Base-by-base conservation (phyloP, 2,329 filamentous ascomycete species). In the Beauveria brongniartii region DNA sequence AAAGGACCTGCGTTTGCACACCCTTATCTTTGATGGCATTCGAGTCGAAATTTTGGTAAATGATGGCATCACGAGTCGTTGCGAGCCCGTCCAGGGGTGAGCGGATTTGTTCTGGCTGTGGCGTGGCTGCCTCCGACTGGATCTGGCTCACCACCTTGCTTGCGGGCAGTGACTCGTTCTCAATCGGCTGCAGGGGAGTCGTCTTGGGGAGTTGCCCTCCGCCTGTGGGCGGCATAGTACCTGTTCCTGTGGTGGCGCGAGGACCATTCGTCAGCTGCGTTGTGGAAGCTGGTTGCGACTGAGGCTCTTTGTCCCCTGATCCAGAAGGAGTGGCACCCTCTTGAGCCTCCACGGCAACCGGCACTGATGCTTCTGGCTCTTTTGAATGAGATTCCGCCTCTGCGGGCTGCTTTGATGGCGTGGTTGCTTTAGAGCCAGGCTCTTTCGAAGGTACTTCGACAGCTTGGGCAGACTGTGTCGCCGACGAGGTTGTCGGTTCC, bases 11-110 rank as follows among this genome's bases (percentile, higher is more conserved):
- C 14, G 80, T 84, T 70, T 86, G 83, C 5, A 83, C 74, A 50
- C 77, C 73, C 67, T 81, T 82, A 64, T 85, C 82, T 65, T 79
- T 78, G 63, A 85, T 77, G 52, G 78, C 78, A 55, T 79, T 76
- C 50, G 82, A 78, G 66, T 85, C 77, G 67, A 86, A 85, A 64
- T 83, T 84, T 59, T 84, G 82, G 37, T 83, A 78, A 54, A 85
- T 80, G 63, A 85, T 82, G 70, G 82, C 79, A 66, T 81, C 81
- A 43, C 82, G 79, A 62, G 83, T 80, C 52, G 86, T 80, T 63
- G 65, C 64, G 54, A 66, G 50, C 18, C 55, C 55, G 3, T 67
- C 72, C 20, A 70, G 66, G 3, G 68, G 66, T 6, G 65, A 70
- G 65, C 61, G 56, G 28, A 64, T 58, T 28, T 62, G 53, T 40